A percentile compares a stretch with the other conserved stretches of the same genome.
These are phyloP conservation scores for Globisporangium emineosum DNA, from an alignment of 352 stramenopile genomes.

Conservation along the genomic window DNA sequence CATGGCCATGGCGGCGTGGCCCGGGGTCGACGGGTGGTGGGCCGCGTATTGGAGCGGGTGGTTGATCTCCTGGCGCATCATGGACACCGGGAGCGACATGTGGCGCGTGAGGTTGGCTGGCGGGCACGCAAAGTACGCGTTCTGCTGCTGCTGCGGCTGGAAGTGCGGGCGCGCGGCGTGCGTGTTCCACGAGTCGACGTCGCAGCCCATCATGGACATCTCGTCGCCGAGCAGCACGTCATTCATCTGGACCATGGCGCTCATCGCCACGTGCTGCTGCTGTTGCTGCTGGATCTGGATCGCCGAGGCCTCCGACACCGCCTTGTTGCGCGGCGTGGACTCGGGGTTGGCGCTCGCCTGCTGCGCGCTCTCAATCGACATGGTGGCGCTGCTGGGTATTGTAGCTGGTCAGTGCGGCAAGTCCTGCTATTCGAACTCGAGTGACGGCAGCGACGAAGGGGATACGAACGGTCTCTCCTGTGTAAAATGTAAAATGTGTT, in stretches of 20 bases:
- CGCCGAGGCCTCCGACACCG: not conserved
- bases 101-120: slow-evolving; percentile 66
- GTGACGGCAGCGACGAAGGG: not conserved
- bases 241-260: slow-evolving; percentile 22
- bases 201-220: slow-evolving; percentile 65
- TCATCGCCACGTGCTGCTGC: slow-evolving; percentile 25
- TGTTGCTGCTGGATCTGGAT: slow-evolving; percentile 15
- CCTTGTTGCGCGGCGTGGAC: slow-evolving; percentile 17
- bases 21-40: slow-evolving; percentile 15
- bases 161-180: slow-evolving; percentile 35
- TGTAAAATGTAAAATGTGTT: no score
- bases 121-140: slow-evolving; percentile 36
- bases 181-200: slow-evolving; percentile 52
- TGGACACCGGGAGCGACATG: slow-evolving; percentile 54
- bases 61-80: slow-evolving; percentile 35
- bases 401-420: slow-evolving; percentile 9
- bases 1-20: slow-evolving; percentile 29
- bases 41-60: slow-evolving; percentile 21
- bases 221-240: slow-evolving; percentile 63
- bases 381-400: slow-evolving; percentile 8
- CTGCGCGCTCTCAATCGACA: slow-evolving; percentile 47
- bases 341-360: slow-evolving; percentile 22
- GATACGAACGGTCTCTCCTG: no score
- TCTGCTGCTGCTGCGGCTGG: slow-evolving; percentile 17
- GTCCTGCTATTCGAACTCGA: slow-evolving; percentile 18